Percentiles rank a stretch among this genome's conserved stretches.
phyloP scores from a whole-genome alignment of 352 stramenopile genomes.

The Pythium apleroticum region DNA sequence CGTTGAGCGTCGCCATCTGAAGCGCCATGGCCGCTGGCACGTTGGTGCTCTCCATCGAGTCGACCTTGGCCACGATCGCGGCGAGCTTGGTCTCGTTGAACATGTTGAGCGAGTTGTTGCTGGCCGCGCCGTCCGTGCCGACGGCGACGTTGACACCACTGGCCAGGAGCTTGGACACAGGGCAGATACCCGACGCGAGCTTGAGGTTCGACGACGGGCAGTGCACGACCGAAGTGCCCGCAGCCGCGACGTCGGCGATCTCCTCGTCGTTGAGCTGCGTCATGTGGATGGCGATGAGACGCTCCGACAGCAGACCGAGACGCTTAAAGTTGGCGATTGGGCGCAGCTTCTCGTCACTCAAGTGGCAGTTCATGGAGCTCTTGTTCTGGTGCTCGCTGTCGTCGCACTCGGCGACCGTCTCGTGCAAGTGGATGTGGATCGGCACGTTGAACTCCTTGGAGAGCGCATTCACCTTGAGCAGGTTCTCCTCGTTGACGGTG shows the following conservation, averaged over 20 bases:
- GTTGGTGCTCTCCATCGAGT: slow-evolving; percentile 61
- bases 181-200: slow-evolving; percentile 83
- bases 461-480: slow-evolving; percentile 60
- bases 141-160: slow-evolving; percentile 85
- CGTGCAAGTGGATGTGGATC: slow-evolving; percentile 87
- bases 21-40: slow-evolving; percentile 61
- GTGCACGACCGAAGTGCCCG: slow-evolving; percentile 75
- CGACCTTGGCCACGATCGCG: slow-evolving; percentile 81
- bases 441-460: slow-evolving; percentile 59
- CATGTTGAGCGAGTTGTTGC: slow-evolving; percentile 92
- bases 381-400: slow-evolving; percentile 71
- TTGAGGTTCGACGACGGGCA: slow-evolving; percentile 91
- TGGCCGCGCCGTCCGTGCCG: slow-evolving; percentile 83
- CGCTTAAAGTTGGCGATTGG: slow-evolving; percentile 82
- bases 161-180: slow-evolving; percentile 70
- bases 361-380: slow-evolving; percentile 77
- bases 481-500: slow-evolving; percentile 73
- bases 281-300: slow-evolving; percentile 82
- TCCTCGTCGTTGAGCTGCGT: slow-evolving; percentile 84
- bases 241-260: slow-evolving; percentile 60
- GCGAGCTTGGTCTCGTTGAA: slow-evolving; percentile 89
- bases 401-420: slow-evolving; percentile 77
- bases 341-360: slow-evolving; percentile 69
- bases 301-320: slow-evolving; percentile 68
- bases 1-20: slow-evolving; percentile 90